These are phyloP conservation scores for Mycena latifolia DNA, from an alignment of 768 basidiomycete genomes.

Conservation along the genomic window DNA sequence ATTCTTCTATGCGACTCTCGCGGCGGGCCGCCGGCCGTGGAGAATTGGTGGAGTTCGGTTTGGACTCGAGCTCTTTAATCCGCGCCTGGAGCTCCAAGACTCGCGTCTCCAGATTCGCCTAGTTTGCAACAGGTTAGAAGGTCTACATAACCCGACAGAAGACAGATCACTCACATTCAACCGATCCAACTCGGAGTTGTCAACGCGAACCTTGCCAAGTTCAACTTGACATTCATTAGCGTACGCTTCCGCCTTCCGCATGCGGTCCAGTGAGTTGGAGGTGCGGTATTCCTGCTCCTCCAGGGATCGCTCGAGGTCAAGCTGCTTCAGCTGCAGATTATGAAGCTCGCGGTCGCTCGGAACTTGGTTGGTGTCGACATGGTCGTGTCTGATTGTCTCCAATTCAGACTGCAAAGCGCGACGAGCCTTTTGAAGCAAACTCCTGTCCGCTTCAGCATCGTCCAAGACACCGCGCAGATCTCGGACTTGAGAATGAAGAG, in stretches of 20 bases:
- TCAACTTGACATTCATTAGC: conserved; percentile 83
- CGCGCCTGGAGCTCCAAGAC: conserved; percentile 87
- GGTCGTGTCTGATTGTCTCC: conserved; percentile 83
- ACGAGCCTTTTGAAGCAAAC: conserved; percentile 84
- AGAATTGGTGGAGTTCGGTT: conserved; percentile 73
- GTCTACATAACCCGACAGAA: conserved; percentile 4
- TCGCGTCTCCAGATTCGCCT: conserved; percentile 90
- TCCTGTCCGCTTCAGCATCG: conserved; percentile 87
- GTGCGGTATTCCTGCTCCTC: conserved; percentile 86
- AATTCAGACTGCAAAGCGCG: conserved; percentile 84
- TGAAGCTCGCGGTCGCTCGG: conserved; percentile 82
- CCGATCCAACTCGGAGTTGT: conserved; percentile 85
- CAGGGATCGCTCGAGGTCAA: conserved; percentile 81
- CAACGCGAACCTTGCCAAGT: conserved; percentile 80
- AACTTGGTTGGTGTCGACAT: conserved; percentile 76
- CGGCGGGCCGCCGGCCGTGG: conserved; percentile 70
- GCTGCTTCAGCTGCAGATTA: conserved; percentile 81
- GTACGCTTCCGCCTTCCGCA: conserved; percentile 85
- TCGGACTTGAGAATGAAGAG: conserved; percentile 87
- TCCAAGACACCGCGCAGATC: conserved; percentile 85
- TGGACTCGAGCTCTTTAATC: conserved; percentile 87
- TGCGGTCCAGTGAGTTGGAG: conserved; percentile 76
- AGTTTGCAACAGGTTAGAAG: conserved; percentile 11
- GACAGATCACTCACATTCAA: conserved; percentile 66
- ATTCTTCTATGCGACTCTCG: conserved; percentile 81